phyloP scores from a whole-genome alignment of 2,329 filamentous ascomycete genomes.

The Colletotrichum siamense region DNA sequence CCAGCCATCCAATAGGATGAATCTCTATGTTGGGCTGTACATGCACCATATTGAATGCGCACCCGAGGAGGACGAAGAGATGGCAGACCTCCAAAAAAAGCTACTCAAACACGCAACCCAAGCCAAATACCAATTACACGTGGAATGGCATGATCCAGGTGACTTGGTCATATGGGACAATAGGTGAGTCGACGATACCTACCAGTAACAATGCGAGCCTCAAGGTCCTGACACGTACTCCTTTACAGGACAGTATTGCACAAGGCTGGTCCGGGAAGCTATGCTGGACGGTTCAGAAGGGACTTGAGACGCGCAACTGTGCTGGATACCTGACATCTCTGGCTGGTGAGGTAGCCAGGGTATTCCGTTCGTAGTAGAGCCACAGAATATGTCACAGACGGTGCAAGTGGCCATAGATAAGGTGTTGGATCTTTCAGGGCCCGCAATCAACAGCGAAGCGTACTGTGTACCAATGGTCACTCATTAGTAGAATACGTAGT shows the following conservation, averaged over 20 bases:
- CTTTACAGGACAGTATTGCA: slow-evolving; percentile 49
- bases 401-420: background rate
- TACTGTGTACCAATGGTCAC: background rate
- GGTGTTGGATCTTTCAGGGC: background rate
- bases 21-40: slow-evolving; percentile 59
- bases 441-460: background rate
- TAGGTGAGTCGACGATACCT: slow-evolving; percentile 32
- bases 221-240: background rate
- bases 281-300: slow-evolving; percentile 51
- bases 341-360: too few species aligned
- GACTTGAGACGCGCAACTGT: slow-evolving; percentile 64
- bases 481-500: background rate
- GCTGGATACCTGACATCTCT: slow-evolving; percentile 39
- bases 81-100: slow-evolving; percentile 37
- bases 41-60: slow-evolving; percentile 53
- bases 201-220: too few species aligned
- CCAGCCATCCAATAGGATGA: slow-evolving; percentile 54
- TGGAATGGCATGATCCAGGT: slow-evolving; percentile 52
- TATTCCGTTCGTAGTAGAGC: background rate
- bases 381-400: background rate
- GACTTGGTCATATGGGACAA: slow-evolving; percentile 68
- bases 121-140: slow-evolving; percentile 47
- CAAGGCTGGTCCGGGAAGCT: slow-evolving; percentile 44
- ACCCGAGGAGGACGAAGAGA: slow-evolving; percentile 36
- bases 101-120: slow-evolving; percentile 52